These are phyloP conservation scores for Passalora sequoiae DNA, from an alignment of 2,329 filamentous ascomycete genomes.

Conservation along the genomic window DNA sequence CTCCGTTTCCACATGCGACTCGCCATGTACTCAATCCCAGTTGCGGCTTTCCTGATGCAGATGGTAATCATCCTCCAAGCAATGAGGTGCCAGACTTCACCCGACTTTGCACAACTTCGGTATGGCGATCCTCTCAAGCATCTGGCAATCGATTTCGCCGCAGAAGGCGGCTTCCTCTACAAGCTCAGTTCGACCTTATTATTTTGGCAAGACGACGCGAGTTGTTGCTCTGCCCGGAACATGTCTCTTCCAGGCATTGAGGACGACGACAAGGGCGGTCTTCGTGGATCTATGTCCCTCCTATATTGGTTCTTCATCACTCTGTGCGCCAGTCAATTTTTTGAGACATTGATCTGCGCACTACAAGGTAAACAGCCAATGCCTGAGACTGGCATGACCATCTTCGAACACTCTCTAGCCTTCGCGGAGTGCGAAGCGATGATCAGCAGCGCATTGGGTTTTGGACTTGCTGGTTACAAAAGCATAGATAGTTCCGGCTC, in stretches of 20 bases:
- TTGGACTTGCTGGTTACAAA: conserved; percentile 60
- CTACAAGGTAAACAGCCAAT: conserved; percentile 75
- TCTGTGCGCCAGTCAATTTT: conserved; percentile 69
- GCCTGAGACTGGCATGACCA: conserved; percentile 89
- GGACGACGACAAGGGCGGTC: conserved; percentile 46
- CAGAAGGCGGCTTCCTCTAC: conserved; percentile 64
- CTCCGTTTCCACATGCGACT: conserved; percentile 69
- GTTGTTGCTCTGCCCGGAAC: conserved; percentile 67
- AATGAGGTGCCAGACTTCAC: conserved; percentile 80
- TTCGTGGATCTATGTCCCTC: conserved; percentile 70
- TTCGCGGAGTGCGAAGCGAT: conserved; percentile 94
- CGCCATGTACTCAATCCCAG: conserved; percentile 63
- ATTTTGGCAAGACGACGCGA: conserved; percentile 66
- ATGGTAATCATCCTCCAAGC: conserved; percentile 68
- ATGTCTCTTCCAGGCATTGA: conserved; percentile 58
- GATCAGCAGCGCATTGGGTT: conserved; percentile 71
- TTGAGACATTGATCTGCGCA: conserved; percentile 83
- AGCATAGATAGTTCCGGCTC: conserved; percentile 25
- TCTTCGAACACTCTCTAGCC: conserved; percentile 92
- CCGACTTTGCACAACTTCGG: conserved; percentile 42
- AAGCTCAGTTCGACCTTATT: conserved; percentile 65
- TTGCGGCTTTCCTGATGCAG: conserved; percentile 65
- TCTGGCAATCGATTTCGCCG: conserved; percentile 47
- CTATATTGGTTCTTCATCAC: conserved; percentile 71
- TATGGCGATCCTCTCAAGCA: conserved; percentile 43